These are phyloP conservation scores for Luvunga scandens DNA, from an alignment of 345 rosid species.

Conservation along the genomic window DNA sequence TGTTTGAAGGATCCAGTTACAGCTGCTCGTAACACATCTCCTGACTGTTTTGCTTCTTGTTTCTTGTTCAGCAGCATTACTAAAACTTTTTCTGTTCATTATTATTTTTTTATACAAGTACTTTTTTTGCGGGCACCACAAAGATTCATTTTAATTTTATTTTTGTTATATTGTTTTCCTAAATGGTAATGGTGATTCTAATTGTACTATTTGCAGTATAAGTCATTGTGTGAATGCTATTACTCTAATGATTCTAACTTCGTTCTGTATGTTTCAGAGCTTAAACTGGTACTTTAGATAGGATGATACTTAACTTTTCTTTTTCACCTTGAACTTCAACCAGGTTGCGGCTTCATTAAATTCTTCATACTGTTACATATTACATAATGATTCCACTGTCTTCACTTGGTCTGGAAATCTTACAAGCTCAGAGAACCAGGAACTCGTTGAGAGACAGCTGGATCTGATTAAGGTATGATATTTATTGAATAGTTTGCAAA, in stretches of 20 bases:
- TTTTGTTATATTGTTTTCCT: background rate
- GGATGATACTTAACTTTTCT: slow-evolving; percentile 8
- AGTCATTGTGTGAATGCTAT: background rate
- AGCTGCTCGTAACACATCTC: background rate
- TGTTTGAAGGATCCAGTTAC: background rate
- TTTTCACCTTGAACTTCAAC: slow-evolving; percentile 13
- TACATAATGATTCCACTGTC: slow-evolving; percentile 72
- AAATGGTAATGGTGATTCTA: background rate
- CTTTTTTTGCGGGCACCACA: background rate
- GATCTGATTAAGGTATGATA: slow-evolving; percentile 89
- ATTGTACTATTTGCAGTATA: background rate
- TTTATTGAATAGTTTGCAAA: slow-evolving; percentile 7
- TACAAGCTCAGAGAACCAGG: slow-evolving; percentile 71
- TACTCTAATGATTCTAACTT: background rate
- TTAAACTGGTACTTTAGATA: background rate
- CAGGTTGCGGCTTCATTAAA: slow-evolving; percentile 89
- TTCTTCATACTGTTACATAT: slow-evolving; percentile 89
- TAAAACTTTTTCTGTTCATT: background rate
- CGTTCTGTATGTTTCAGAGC: background rate
- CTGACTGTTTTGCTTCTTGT: background rate
- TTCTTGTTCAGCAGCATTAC: background rate
- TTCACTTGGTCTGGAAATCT: slow-evolving; percentile 93
- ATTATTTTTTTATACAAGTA: background rate
- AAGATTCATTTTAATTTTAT: background rate
- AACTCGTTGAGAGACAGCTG: slow-evolving; percentile 86